Conservation (phyloP, 73 alveolate species). For the Urostyla sp. region DNA sequence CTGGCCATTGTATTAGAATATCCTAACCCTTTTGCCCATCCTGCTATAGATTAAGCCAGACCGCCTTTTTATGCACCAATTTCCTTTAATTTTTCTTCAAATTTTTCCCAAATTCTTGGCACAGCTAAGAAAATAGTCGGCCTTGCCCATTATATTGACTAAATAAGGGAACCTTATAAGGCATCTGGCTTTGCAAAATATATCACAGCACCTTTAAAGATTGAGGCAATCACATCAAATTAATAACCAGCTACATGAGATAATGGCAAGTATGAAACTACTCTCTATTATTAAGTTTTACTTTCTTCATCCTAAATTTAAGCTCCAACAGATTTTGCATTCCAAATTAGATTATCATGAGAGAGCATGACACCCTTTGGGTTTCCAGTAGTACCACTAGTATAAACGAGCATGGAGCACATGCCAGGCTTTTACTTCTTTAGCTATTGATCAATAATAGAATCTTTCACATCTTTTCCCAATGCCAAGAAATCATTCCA, state of each 20-base stretch:
- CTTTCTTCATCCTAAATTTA: background rate
- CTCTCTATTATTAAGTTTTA: constrained; percentile 42
- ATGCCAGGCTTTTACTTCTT: constrained; percentile 63
- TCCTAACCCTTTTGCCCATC: constrained; percentile 75
- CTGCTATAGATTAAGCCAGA: constrained; percentile 50
- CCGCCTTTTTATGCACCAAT: constrained; percentile 26
- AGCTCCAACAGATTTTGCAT: background rate
- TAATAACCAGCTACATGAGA: constrained; percentile 73
- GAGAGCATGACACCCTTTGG: constrained; percentile 73
- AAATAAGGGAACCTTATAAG: constrained; percentile 59
- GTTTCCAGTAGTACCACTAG: constrained; percentile 75
- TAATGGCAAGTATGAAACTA: constrained; percentile 73
- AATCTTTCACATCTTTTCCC: constrained; percentile 56
- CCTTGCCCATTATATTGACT: constrained; percentile 65
- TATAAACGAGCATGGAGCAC: constrained; percentile 60
- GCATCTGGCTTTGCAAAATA: constrained; percentile 75
- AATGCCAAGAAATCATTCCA: constrained; percentile 33
- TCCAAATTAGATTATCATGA: constrained; percentile 57
- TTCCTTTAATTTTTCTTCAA: constrained; percentile 70
- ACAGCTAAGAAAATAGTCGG: constrained; percentile 77
- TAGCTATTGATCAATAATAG: constrained; percentile 47
- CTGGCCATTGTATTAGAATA: constrained; percentile 25
- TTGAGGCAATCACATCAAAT: constrained; percentile 48
- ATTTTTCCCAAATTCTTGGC: constrained; percentile 83
- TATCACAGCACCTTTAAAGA: constrained; percentile 49